Percentiles rank a stretch among this genome's conserved stretches.
phyloP scores from a whole-genome alignment of 2,329 filamentous ascomycete species.

The Exophiala bonariae region DNA sequence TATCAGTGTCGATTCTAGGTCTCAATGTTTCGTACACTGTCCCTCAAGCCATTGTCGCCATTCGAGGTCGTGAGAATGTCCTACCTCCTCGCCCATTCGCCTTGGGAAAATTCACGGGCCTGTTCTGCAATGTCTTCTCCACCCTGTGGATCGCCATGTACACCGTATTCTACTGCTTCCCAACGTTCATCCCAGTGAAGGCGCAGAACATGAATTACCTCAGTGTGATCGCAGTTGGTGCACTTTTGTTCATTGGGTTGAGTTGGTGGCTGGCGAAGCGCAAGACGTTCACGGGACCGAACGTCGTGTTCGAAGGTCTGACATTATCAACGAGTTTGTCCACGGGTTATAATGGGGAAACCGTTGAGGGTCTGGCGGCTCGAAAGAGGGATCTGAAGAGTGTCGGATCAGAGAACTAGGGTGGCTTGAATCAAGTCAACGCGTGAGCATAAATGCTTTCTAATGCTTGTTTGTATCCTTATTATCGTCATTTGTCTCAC shows the following conservation, averaged over 20 bases:
- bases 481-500: too few relatives aligned
- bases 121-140: conserved; percentile 36
- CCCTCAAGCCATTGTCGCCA: conserved; percentile 30
- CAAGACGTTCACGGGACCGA: conserved; percentile 70
- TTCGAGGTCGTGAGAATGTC: conserved; percentile 12
- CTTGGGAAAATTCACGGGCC: conserved; percentile 28
- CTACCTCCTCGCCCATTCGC: conserved; percentile 9
- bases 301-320: conserved; percentile 78
- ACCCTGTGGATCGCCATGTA: conserved; percentile 31
- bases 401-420: too few relatives aligned
- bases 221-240: conserved; percentile 32
- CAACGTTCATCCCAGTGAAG: conserved; percentile 34
- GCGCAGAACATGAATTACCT: conserved; percentile 40
- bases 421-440: too few relatives aligned
- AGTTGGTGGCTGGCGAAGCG: conserved; percentile 11
- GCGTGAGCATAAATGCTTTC: too few relatives aligned
- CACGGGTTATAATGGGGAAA: background rate
- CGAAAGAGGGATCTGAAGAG: too few relatives aligned
- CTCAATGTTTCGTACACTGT: conserved; percentile 41
- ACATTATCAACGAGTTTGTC: conserved; percentile 64
- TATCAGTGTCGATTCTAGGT: conserved; percentile 38
- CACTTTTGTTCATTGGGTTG: conserved; percentile 17
- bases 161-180: conserved; percentile 32
- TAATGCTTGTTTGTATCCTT: too few relatives aligned
- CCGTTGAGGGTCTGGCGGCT: too few relatives aligned